Conservation (phyloP, 129 eudicot genomes). For the Tanacetum coccineum region DNA sequence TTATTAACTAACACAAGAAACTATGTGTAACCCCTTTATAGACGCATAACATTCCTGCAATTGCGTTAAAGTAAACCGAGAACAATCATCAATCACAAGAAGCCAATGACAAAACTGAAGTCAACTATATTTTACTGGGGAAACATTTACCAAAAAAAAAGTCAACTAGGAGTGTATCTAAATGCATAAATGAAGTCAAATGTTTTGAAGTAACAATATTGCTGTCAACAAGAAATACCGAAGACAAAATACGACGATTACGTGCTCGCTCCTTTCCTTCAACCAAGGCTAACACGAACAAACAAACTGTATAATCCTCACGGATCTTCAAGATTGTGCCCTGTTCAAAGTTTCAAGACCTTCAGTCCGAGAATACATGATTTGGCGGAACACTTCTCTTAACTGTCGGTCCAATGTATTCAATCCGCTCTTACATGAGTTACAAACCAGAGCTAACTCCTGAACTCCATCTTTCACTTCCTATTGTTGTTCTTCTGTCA, state of each 20-base stretch:
- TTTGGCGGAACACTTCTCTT: constrained; percentile 60
- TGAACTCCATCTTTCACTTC: constrained; percentile 52
- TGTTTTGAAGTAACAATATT: constrained; percentile 8
- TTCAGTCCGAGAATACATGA: constrained; percentile 65
- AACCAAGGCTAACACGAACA: not conserved
- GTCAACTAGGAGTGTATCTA: not conserved
- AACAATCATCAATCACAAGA: not conserved
- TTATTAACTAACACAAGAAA: too few relatives aligned
- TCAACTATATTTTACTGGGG: too few relatives aligned
- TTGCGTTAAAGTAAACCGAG: too few relatives aligned
- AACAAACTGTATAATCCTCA: constrained; percentile 4
- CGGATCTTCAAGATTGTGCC: constrained; percentile 28
- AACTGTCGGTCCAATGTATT: constrained; percentile 62
- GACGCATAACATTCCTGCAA: too few relatives aligned
- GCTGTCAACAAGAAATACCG: constrained; percentile 10
- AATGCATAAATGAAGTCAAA: constrained; percentile 10
- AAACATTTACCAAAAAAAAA: too few relatives aligned
- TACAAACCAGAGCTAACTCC: constrained; percentile 47
- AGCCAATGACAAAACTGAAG: not conserved
- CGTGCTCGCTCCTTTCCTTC: constrained; percentile 10
- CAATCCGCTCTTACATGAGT: constrained; percentile 44
- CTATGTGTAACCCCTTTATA: too few relatives aligned
- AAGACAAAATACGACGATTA: constrained; percentile 2
- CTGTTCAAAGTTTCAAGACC: constrained; percentile 52
- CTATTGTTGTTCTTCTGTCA: constrained; percentile 59